These are phyloP conservation scores for Nasturtium officinale DNA, from an alignment of 345 rosid genomes.

Conservation along the genomic window DNA sequence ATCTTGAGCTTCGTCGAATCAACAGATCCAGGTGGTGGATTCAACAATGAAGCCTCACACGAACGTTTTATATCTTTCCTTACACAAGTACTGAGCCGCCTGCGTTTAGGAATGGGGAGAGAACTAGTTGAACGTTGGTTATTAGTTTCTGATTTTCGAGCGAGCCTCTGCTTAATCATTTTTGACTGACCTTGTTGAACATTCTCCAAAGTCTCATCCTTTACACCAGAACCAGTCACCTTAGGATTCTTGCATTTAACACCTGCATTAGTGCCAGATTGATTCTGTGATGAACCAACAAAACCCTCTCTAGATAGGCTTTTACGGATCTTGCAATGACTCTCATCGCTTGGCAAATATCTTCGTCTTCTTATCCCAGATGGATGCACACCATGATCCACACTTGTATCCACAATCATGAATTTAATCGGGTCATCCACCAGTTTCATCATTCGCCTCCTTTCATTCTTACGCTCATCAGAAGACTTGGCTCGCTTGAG, in stretches of 20 bases:
- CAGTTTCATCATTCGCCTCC: conserved; percentile 32
- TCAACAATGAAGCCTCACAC: conserved; percentile 32
- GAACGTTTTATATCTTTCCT: conserved; percentile 48
- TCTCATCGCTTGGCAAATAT: conserved; percentile 38
- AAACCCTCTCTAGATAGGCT: neutral
- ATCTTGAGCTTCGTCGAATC: conserved; percentile 20
- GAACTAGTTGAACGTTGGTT: conserved; percentile 41
- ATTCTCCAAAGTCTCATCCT: conserved; percentile 37
- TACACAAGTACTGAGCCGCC: conserved; percentile 56
- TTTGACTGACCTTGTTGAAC: conserved; percentile 45
- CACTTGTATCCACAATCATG: conserved; percentile 64
- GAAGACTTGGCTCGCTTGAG: conserved; percentile 8
- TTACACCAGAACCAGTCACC: conserved; percentile 24
- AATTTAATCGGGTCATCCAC: conserved; percentile 41
- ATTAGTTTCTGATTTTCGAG: conserved; percentile 47
- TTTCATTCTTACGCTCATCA: conserved; percentile 15
- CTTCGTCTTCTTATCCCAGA: conserved; percentile 45
- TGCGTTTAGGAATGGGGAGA: conserved; percentile 47
- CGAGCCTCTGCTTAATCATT: conserved; percentile 42
- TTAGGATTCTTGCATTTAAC: neutral
- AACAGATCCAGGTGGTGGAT: conserved; percentile 14
- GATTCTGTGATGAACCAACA: neutral
- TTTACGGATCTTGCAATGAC: conserved; percentile 7
- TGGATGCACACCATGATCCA: conserved; percentile 40
- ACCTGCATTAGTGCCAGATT: neutral